Evolutionary conservation across 2,329 filamentous ascomycete genomes (phyloP).

Genomic region (Penicillium sp.): DNA sequence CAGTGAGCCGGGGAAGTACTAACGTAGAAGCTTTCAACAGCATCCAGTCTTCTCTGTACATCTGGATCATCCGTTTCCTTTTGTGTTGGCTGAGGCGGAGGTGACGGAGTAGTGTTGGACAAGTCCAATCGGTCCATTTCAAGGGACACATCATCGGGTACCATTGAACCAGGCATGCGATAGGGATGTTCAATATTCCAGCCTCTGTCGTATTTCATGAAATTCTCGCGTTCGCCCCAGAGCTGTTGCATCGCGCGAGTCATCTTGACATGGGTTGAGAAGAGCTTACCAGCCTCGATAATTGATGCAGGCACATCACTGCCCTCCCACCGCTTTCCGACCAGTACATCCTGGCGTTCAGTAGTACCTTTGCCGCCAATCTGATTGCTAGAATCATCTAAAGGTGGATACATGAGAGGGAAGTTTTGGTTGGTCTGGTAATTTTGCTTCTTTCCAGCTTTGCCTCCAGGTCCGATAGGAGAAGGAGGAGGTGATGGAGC

Average conservation of each 20-base stretch:
- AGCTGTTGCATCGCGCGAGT: constrained; percentile 87
- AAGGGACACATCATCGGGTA: constrained; percentile 40
- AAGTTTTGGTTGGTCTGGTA: constrained; percentile 99
- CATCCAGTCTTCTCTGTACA: constrained; percentile 59
- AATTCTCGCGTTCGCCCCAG: constrained; percentile 90
- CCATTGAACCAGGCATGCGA: constrained; percentile 25
- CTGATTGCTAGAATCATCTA: constrained; percentile 84
- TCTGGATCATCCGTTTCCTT: constrained; percentile 39
- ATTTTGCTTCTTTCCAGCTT: constrained; percentile 96
- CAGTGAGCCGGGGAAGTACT: constrained; percentile 39
- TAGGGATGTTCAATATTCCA: constrained; percentile 62
- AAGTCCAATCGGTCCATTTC: constrained; percentile 34
- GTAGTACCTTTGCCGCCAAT: constrained; percentile 85
- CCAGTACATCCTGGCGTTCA: constrained; percentile 73
- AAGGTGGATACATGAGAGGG: constrained; percentile 91
- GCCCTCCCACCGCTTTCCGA: constrained; percentile 87
- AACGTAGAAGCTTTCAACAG: constrained; percentile 83
- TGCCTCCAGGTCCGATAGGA: constrained; percentile 76
- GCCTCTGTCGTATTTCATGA: constrained; percentile 86
- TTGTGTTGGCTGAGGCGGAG: constrained; percentile 12
- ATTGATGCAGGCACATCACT: constrained; percentile 90
- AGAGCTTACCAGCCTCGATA: constrained; percentile 88
- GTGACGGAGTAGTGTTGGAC: constrained; percentile 14
- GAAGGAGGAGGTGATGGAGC: constrained; percentile 94
- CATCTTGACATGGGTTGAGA: constrained; percentile 85